Percentiles rank a stretch among this genome's conserved stretches.
These are phyloP conservation scores for Pseudopithomyces maydicus DNA, from an alignment of 2,329 filamentous ascomycete genomes.

Conservation along the genomic window DNA sequence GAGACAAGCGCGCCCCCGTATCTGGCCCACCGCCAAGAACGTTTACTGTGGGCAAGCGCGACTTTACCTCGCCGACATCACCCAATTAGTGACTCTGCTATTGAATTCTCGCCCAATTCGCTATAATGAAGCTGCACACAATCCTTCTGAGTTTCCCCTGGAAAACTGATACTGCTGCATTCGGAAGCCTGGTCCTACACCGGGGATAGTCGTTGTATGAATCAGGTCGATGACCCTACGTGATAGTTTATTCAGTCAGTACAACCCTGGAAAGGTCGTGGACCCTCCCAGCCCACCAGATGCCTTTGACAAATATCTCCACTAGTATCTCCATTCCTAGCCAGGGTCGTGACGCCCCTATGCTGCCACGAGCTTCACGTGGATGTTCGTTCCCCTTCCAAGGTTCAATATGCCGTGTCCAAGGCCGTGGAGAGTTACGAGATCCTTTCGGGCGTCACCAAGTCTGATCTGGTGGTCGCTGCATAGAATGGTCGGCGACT, in stretches of 20 bases:
- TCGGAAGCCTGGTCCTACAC: not conserved
- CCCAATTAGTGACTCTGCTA: constrained; percentile 19
- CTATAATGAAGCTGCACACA: constrained; percentile 14
- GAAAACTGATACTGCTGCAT: not conserved
- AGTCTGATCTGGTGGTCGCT: too few species aligned
- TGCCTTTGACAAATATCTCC: not conserved
- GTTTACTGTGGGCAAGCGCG: constrained; percentile 18
- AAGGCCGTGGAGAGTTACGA: not conserved
- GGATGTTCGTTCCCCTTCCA: not conserved
- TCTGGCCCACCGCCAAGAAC: constrained; percentile 25
- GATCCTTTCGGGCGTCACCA: too few species aligned
- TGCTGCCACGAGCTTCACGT: not conserved
- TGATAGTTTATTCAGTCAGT: not conserved
- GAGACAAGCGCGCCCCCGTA: constrained; percentile 16
- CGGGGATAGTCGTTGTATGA: not conserved
- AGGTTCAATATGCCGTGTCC: not conserved
- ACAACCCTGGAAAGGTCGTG: not conserved
- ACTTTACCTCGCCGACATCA: constrained; percentile 37
- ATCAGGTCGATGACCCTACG: not conserved
- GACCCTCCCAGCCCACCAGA: not conserved
- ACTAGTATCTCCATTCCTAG: not conserved
- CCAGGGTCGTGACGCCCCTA: not conserved
- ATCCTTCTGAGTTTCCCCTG: constrained; percentile 8
- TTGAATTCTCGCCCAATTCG: constrained; percentile 13
- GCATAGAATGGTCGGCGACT: too few species aligned